A percentile compares a stretch with the other conserved stretches of the same genome.
Conservation (phyloP, 208 protist species). For the Blechomonas ayalai region DNA sequence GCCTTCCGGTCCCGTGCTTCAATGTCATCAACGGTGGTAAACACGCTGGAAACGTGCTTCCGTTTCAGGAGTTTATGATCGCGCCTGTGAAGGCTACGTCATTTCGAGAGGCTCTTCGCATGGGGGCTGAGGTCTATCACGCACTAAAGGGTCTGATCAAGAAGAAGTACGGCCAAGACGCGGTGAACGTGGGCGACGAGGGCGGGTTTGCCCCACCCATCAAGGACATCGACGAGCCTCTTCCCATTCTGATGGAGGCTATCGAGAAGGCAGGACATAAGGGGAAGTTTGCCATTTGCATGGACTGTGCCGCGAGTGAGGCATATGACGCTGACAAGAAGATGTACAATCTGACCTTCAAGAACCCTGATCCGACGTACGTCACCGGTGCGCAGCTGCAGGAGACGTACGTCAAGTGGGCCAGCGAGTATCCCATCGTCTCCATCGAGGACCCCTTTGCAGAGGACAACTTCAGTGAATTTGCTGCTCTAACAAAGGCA, state of each 20-base stretch:
- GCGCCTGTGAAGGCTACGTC: constrained; percentile 90
- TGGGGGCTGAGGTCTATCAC: constrained; percentile 98
- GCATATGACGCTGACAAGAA: constrained; percentile 93
- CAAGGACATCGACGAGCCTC: constrained; percentile 93
- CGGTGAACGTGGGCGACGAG: constrained; percentile 97
- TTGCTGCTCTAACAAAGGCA: constrained; percentile 65
- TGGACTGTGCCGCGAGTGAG: constrained; percentile 98
- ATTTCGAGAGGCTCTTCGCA: constrained; percentile 95
- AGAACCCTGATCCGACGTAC: constrained; percentile 78
- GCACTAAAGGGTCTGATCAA: constrained; percentile 96
- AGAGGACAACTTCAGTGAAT: constrained; percentile 97
- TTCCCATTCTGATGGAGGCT: constrained; percentile 94
- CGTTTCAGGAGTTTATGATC: constrained; percentile 99
- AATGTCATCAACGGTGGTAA: constrained; percentile 99
- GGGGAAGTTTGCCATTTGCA: constrained; percentile 96
- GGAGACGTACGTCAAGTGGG: constrained; percentile 91
- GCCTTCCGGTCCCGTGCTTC: constrained; percentile 94
- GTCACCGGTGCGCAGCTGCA: constrained; percentile 75
- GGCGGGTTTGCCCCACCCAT: constrained; percentile 98
- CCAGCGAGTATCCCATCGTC: constrained; percentile 93
- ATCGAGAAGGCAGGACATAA: constrained; percentile 95
- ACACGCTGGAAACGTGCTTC: constrained; percentile 96
- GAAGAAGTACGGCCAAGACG: constrained; percentile 94
- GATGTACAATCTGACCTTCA: constrained; percentile 98
- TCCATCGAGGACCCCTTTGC: constrained; percentile 99